Conservation (phyloP, 2,329 filamentous ascomycete species). For the Colletotrichum euphorbiae region DNA sequence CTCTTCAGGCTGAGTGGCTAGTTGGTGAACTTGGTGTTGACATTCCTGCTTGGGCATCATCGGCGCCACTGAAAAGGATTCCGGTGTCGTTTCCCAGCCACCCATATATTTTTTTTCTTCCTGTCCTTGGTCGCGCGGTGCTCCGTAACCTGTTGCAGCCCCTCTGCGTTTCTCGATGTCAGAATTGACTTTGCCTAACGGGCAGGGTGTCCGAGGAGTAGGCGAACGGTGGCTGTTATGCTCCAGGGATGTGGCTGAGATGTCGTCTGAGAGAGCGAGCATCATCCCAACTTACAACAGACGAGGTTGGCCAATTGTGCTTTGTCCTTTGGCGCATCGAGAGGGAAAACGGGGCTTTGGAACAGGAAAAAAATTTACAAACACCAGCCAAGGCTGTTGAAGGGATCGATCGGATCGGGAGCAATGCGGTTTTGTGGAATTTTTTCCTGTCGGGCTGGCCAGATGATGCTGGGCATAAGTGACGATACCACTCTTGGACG, state of each 20-base stretch:
- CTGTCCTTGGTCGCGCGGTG: background rate
- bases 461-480: constrained; percentile 31
- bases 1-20: constrained; percentile 39
- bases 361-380: background rate
- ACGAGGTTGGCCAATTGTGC: constrained; percentile 38
- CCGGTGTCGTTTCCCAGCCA: constrained; percentile 38
- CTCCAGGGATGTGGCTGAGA: constrained; percentile 39
- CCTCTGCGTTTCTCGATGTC: constrained; percentile 25
- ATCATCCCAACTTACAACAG: constrained; percentile 32
- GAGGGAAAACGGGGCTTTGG: constrained; percentile 30
- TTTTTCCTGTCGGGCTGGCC: constrained; percentile 23
- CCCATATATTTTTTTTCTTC: constrained; percentile 34
- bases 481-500: constrained; percentile 34
- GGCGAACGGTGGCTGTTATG: constrained; percentile 33
- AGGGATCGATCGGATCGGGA: constrained; percentile 36
- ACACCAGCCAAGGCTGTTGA: background rate
- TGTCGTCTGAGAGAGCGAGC: constrained; percentile 30
- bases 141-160: background rate
- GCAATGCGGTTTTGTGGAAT: constrained; percentile 13
- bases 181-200: constrained; percentile 34
- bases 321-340: constrained; percentile 16
- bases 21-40: constrained; percentile 31
- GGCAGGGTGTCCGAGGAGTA: constrained; percentile 19
- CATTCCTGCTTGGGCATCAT: constrained; percentile 38
- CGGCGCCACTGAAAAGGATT: constrained; percentile 30